Conservation (phyloP, 2,329 filamentous ascomycete species). For the Lachnellula willkommii region DNA sequence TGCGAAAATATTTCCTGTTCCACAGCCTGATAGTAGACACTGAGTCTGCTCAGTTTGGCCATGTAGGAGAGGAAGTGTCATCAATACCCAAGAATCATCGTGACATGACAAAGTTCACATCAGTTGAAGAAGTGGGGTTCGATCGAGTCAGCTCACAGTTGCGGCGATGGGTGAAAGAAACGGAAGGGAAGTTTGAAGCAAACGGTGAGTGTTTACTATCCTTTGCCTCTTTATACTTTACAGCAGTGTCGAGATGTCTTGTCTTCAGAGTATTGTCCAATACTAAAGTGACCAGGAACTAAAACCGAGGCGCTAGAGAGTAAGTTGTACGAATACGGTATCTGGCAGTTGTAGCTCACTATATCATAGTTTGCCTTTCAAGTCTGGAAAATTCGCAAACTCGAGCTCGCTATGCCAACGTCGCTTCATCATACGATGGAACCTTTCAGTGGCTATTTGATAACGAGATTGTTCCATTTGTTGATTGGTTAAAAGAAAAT, state of each 20-base stretch:
- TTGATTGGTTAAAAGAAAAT: neutral
- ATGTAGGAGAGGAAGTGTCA: neutral
- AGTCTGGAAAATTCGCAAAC: neutral
- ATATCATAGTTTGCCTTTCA: neutral
- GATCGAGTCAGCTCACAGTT: conserved; percentile 1
- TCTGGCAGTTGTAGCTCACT: neutral
- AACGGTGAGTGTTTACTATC: neutral
- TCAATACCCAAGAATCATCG: conserved; percentile 2
- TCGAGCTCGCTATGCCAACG: neutral
- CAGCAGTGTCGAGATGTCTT: too few species aligned
- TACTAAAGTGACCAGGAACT: too few species aligned
- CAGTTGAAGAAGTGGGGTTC: neutral
- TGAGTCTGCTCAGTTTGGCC: conserved; percentile 6
- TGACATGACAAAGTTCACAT: conserved; percentile 6
- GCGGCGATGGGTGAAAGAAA: neutral
- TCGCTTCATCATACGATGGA: neutral
- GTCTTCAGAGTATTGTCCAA: too few species aligned
- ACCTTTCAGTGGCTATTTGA: conserved; percentile 4
- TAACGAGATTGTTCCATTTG: neutral
- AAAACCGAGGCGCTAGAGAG: too few species aligned
- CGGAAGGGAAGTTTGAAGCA: neutral
- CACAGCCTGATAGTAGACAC: neutral
- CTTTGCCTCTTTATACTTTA: neutral
- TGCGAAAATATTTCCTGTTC: neutral
- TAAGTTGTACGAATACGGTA: too few species aligned